A percentile compares a stretch with the other conserved stretches of the same genome.
Evolutionary conservation across 2,329 filamentous ascomycete genomes (phyloP).

Genomic region (Penicillium sp.): DNA sequence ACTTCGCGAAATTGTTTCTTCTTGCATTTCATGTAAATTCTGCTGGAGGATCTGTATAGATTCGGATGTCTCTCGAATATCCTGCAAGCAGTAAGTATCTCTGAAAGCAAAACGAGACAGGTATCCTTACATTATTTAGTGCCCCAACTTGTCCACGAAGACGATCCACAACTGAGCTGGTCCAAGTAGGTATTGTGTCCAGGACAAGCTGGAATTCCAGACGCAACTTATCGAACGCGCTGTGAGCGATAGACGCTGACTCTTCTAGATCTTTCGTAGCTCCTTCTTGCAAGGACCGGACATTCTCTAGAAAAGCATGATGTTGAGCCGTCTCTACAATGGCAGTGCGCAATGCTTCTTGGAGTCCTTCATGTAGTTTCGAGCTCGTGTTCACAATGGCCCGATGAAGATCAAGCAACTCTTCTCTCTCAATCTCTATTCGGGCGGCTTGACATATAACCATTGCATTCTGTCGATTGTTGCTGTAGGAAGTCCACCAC

Average conservation of each 20-base stretch:
- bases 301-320: slow-evolving; percentile 36
- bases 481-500: slow-evolving; percentile 68
- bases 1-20: slow-evolving; percentile 32
- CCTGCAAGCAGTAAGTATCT: slow-evolving; percentile 29
- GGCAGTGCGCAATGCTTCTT: slow-evolving; percentile 37
- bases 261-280: slow-evolving; percentile 38
- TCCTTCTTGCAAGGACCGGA: slow-evolving; percentile 35
- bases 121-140: slow-evolving; percentile 29
- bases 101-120: background rate
- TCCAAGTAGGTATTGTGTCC: slow-evolving; percentile 19
- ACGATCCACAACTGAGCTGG: slow-evolving; percentile 24
- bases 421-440: slow-evolving; percentile 60
- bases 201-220: slow-evolving; percentile 31
- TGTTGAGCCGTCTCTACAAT: slow-evolving; percentile 35
- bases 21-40: slow-evolving; percentile 30
- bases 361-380: slow-evolving; percentile 40
- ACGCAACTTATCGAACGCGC: slow-evolving; percentile 30
- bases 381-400: slow-evolving; percentile 41
- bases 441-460: slow-evolving; percentile 66
- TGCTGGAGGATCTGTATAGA: slow-evolving; percentile 29
- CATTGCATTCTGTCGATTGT: slow-evolving; percentile 63
- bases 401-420: slow-evolving; percentile 46
- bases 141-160: slow-evolving; percentile 19
- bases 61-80: slow-evolving; percentile 32
- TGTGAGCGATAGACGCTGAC: slow-evolving; percentile 29